phyloP scores from a whole-genome alignment of 2,329 filamentous ascomycete species.

The Colletotrichum higginsianum region DNA sequence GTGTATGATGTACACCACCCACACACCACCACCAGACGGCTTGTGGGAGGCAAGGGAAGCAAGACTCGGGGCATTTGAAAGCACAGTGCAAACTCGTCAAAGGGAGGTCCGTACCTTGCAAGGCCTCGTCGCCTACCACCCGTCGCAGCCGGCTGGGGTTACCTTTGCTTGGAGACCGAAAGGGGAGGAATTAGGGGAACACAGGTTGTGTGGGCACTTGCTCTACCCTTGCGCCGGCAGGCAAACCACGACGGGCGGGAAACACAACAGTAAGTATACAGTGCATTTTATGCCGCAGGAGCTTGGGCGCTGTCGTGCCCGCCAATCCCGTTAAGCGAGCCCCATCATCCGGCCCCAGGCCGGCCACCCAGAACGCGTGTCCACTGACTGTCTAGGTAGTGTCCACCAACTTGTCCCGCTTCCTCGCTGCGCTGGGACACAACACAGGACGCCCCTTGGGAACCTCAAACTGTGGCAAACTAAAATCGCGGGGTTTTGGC shows the following conservation, averaged over 20 bases:
- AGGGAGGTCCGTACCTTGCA: no score
- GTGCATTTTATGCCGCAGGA: neutral
- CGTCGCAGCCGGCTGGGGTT: conserved; percentile 21
- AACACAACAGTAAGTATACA: neutral
- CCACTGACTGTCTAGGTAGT: neutral
- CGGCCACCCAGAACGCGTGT: conserved; percentile 17
- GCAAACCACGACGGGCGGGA: neutral
- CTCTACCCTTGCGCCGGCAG: neutral
- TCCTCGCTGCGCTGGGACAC: neutral
- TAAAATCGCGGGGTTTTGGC: conserved; percentile 35
- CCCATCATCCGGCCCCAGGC: neutral
- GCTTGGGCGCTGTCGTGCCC: neutral
- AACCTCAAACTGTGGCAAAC: conserved; percentile 39
- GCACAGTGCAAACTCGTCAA: neutral
- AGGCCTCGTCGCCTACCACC: conserved; percentile 2
- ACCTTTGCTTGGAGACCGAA: neutral
- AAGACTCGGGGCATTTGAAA: neutral
- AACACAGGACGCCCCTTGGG: conserved; percentile 23
- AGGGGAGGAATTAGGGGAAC: conserved; percentile 22
- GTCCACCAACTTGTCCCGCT: neutral
- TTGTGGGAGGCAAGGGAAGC: conserved; percentile 38
- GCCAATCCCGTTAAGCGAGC: conserved; percentile 29
- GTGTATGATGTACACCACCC: neutral
- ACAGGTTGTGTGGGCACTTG: neutral
- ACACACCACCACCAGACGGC: neutral